Evolutionary conservation across 495 filamentous ascomycete species (phyloP), one percentile per base, ranked within the genome.

Genomic region (Podospora pseudopauciseta): DNA sequence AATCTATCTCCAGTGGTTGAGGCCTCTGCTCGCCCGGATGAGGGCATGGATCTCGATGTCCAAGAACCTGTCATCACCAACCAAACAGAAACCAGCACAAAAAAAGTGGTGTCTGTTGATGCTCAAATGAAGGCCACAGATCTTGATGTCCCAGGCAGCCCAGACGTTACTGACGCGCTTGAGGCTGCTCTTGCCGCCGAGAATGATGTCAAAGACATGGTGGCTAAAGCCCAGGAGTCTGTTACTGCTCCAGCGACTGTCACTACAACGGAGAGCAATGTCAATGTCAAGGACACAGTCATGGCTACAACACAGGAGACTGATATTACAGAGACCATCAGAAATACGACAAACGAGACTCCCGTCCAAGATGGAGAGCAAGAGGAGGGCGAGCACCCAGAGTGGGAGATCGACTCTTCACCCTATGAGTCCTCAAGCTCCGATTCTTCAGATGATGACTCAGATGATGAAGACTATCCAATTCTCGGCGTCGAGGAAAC

Each of bases 401-500:
- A 85, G 60, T 86, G 85, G 71, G 85, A 88, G 65, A 84, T 82
- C 44, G 86, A 91, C 65, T 89, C 91, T 4, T 92, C 93, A 67
- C 81, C 81, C 0, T 82, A 82, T 39, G 78, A 80, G 60, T 82
- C 67, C 15, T 69, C 68, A 18, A 68, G 67, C 68, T 70, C 73
- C 9, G 69, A 71, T 18, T 67, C 62, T 26, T 81, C 79, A n/a
- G 81, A 80, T 16, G 84, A 84, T 64, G 86, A 86, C 59, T 82
- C 82, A 5, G 90, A 90, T 32, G 87, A 87, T 63, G 85, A 84
- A 57, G 82, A 82, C 15, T 65, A 75, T 32, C 56, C 39, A 18
- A 20, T 92, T 30, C 83, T 96, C 19, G 89, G 87, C 61, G 85
- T 91, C 15, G 91, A 91, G 75, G 92, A 95, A 74, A 88, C 91